Base-by-base conservation (phyloP, 2,329 filamentous ascomycete genomes). In the Aspergillus sp. region DNA sequence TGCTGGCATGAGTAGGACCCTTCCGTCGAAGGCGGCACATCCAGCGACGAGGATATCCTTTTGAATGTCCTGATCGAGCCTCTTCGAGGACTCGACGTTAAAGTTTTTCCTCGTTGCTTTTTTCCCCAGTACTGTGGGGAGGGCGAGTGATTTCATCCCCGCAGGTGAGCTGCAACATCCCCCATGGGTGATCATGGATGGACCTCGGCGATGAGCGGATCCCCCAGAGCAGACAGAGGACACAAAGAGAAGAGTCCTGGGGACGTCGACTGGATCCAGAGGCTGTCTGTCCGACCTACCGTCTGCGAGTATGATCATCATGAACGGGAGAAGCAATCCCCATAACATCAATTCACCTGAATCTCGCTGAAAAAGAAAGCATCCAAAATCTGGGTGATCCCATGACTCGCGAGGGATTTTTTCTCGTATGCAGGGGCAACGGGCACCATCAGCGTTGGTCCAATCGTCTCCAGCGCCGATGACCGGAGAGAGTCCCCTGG, bases 101-200 rank as follows among this genome's bases (percentile, higher is more conserved):
- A 36, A 49, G 36, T 46, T 46, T 52, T 47, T 40, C 34, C 34
- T 52, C 38, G 21, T 51, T 52, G 17, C 41, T 50, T 49, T 54
- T 52, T 52, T 45, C 46, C 48, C 44, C 34, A 31, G 25, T 45
- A 48, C 34, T 54, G 54, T 49, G 47, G 44, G 53, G 49, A 43
- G 45, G 48, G 50, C 46, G 52, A 52, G 50, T 29, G 48, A 52
- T 41, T 40, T 20, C 45, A 49, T 47, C 53, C 53, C 57, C 57
- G 50, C 57, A 59, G 57, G 42, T 20, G 52, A 49, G 21, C 46
- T 47, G 50, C 16, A 42, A 43, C 17, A n/a, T n/a, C n/a, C n/a
- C n/a, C n/a, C n/a, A n/a, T n/a, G n/a, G n/a, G n/a, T n/a, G n/a
- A n/a, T n/a, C 21, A 14, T 47, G 49, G 42, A 43, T 50, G 48